Percentiles rank a stretch among this genome's conserved stretches.
These are phyloP conservation scores for Aureobasidium sp. DNA, from an alignment of 2,329 filamentous ascomycete species.

Conservation along the genomic window DNA sequence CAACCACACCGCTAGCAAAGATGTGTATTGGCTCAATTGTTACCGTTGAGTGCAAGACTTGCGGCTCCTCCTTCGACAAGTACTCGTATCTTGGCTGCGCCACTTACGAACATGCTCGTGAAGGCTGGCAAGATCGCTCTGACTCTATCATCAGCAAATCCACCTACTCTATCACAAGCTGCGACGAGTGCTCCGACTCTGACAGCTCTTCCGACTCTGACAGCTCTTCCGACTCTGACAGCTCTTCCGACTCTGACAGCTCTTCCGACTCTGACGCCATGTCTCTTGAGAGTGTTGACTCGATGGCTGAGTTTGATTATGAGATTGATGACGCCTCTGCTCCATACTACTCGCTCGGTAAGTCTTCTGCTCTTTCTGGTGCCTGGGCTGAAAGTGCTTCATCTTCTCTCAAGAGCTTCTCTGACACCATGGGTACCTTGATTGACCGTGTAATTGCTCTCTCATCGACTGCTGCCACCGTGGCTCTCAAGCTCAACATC, in stretches of 20 bases:
- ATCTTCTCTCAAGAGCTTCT: neutral
- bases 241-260: neutral
- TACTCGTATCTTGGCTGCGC: neutral
- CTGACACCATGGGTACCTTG: neutral
- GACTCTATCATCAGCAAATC: neutral
- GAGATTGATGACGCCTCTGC: neutral
- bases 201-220: neutral
- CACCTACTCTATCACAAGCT: neutral
- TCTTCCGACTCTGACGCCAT: neutral
- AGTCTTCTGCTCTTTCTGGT: neutral
- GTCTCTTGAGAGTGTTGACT: neutral
- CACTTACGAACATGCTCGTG: neutral
- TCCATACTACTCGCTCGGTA: neutral
- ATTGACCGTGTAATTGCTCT: neutral
- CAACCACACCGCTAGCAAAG: neutral
- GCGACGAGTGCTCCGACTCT: neutral
- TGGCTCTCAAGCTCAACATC: neutral
- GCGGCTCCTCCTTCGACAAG: neutral
- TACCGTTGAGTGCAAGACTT: neutral
- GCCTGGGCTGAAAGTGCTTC: neutral
- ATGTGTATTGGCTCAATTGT: conserved; percentile 1
- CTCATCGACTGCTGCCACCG: neutral
- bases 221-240: neutral
- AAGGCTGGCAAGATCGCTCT: neutral
- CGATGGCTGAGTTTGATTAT: neutral